These are phyloP conservation scores for Fusarium udum DNA, from an alignment of 2,329 filamentous ascomycete species.

Conservation along the genomic window DNA sequence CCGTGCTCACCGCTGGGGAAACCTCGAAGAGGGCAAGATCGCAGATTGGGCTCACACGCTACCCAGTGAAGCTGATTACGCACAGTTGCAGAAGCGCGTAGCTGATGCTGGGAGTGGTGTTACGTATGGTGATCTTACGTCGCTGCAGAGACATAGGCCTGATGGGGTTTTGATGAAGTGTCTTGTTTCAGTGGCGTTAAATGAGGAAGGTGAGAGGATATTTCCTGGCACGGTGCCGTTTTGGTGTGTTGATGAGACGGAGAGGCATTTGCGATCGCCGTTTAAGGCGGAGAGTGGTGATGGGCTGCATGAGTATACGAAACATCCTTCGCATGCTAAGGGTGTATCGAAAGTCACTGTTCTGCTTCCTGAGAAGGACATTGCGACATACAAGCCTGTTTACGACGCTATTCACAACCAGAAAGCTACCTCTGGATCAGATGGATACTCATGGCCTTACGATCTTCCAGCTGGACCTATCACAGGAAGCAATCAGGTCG, in stretches of 20 bases:
- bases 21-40: conserved; percentile 57
- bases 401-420: conserved; percentile 45
- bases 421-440: not conserved
- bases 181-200: conserved; percentile 61
- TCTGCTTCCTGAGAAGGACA: conserved; percentile 41
- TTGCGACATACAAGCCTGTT: conserved; percentile 28
- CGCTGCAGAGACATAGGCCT: conserved; percentile 63
- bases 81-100: conserved; percentile 50
- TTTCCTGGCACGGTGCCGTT: conserved; percentile 67
- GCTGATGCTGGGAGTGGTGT: conserved; percentile 46
- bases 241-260: conserved; percentile 72
- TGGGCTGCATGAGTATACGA: conserved; percentile 36
- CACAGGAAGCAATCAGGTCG: conserved; percentile 24
- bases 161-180: conserved; percentile 68
- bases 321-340: conserved; percentile 61
- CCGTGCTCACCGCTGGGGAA: conserved; percentile 67
- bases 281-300: conserved; percentile 40
- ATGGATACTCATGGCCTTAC: conserved; percentile 30
- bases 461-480: conserved; percentile 27
- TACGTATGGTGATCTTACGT: conserved; percentile 58
- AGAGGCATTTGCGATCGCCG: conserved; percentile 65
- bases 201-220: conserved; percentile 31
- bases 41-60: conserved; percentile 71
- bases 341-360: conserved; percentile 60
- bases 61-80: conserved; percentile 48